Conservation (phyloP, 2,329 filamentous ascomycete species). For the Bertia moriformis region DNA sequence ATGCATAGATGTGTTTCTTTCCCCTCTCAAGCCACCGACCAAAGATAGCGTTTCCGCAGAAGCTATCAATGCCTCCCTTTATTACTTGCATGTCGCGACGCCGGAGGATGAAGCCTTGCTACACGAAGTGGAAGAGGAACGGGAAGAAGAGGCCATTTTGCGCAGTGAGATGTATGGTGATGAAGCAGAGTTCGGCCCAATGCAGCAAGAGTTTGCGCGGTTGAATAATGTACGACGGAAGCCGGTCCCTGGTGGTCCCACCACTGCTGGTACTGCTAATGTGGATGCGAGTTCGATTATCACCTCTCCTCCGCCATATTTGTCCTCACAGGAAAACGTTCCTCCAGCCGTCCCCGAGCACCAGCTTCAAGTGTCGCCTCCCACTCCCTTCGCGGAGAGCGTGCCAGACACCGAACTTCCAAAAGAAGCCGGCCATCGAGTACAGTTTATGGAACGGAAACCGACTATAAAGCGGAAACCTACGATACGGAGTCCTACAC, state of each 20-base stretch:
- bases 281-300: too few relatives aligned
- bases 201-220: neutral
- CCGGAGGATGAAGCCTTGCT: neutral
- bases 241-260: neutral
- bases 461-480: too few relatives aligned
- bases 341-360: neutral
- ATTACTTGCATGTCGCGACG: slow-evolving; percentile 1
- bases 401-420: too few relatives aligned
- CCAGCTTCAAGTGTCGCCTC: neutral
- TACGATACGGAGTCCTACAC: too few relatives aligned
- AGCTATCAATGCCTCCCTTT: slow-evolving; percentile 1
- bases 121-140: neutral
- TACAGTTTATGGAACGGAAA: neutral
- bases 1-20: neutral
- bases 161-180: neutral
- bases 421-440: too few relatives aligned
- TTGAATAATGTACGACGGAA: neutral
- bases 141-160: neutral
- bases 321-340: too few relatives aligned
- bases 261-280: too few relatives aligned
- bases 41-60: neutral
- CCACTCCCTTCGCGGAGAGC: neutral
- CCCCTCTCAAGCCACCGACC: neutral
- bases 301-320: too few relatives aligned
- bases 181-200: neutral